phyloP scores from a whole-genome alignment of 352 stramenopile genomes.

The Peronospora tabacina region DNA sequence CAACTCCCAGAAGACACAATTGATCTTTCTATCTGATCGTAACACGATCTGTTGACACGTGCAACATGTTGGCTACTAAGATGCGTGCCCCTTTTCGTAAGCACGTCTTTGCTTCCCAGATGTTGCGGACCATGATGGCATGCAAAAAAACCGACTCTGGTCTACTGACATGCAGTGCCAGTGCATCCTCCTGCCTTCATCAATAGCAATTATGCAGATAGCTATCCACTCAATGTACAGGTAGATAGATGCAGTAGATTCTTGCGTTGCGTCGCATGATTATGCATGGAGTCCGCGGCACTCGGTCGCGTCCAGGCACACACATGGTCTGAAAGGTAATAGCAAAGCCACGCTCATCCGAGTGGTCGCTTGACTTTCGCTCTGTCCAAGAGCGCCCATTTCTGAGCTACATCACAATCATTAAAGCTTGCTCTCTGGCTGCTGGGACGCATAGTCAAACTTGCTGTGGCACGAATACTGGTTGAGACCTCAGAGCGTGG shows the following conservation, averaged over 20 bases:
- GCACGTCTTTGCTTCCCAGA: constrained; percentile 11
- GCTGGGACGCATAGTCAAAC: constrained; percentile 27
- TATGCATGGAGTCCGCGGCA: neutral
- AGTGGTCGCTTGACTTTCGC: neutral
- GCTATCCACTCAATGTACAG: constrained; percentile 14
- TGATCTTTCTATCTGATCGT: too few relatives aligned
- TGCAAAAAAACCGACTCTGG: neutral
- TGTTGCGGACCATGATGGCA: constrained; percentile 16
- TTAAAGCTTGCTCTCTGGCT: constrained; percentile 13
- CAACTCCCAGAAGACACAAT: too few relatives aligned
- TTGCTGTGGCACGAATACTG: constrained; percentile 15
- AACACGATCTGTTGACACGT: too few relatives aligned
- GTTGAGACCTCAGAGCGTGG: neutral
- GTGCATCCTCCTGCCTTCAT: neutral
- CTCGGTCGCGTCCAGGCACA: neutral
- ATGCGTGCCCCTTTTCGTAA: neutral
- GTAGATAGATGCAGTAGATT: neutral
- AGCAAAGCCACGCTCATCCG: constrained; percentile 16
- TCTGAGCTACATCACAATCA: constrained; percentile 27
- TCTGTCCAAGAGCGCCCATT: constrained; percentile 7
- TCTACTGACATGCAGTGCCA: neutral
- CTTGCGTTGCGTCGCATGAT: neutral
- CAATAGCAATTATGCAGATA: constrained; percentile 4
- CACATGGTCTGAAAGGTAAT: constrained; percentile 1
- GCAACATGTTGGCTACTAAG: too few relatives aligned